Evolutionary conservation across 345 rosid species (phyloP), one percentile per base, ranked within the genome.

Genomic region (Lenwebbia sp.): DNA sequence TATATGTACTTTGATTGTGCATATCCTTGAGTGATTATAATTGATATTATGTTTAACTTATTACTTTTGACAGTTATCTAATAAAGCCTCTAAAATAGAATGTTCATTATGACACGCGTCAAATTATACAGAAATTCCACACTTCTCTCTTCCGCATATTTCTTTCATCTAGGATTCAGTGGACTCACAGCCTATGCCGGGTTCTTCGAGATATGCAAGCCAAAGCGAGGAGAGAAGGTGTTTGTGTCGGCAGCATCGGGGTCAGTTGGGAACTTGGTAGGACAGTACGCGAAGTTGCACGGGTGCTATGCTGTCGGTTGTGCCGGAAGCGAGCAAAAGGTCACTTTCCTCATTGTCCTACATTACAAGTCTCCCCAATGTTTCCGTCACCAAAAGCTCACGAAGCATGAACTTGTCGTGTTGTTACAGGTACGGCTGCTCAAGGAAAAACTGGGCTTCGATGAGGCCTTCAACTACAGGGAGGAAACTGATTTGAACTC

Each of bases 291-390:
- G 2, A 93, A 91, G 84, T 58, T 88, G 44, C 85, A 86, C 0
- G 93, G 93, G 25, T 93, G 95, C 90, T 92, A 92, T 30, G 92
- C 92, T 13, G 92, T 93, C 51, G 95, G 94, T 74, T 88, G 88
- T 21, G 93, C 94, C 1, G 94, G 95, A 85, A 91, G 85, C 88
- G 85, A 87, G 26, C 56, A 88, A 84, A 93, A 93, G 91, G 94
- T 91, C 25, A 74, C 8, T 37, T 70, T 33, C 78, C 13, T 23
- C 47, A 5, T 33, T 33, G 78, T 70, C 44, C 78, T 70, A 33
- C 78, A 10, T 30, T 8, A 33, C 2, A 70, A 33, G 47, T 70
- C 10, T 33, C 78, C 58, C 47, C 44, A 17, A 70, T 19, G 47
- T 37, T 37, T 55, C n/a, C 13, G 44, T 33, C 2, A 21, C 25